Percentiles rank a stretch among this genome's conserved stretches.
These are phyloP conservation scores for Tetrapisispora taiwanensis DNA, from an alignment of 805 yeast genomes.

Conservation along the genomic window DNA sequence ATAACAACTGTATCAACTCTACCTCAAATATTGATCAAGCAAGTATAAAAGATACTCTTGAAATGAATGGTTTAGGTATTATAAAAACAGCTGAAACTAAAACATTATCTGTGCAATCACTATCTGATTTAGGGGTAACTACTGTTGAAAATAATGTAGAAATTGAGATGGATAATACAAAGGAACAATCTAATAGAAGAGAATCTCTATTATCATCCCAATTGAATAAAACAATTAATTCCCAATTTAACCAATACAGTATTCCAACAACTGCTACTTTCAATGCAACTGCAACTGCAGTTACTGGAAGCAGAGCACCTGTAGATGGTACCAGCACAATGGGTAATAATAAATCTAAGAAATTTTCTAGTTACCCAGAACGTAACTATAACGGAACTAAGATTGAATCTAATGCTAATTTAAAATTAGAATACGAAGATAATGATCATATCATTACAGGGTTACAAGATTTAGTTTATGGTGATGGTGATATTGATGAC, in stretches of 20 bases:
- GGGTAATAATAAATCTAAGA: no score
- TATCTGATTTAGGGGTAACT: background rate
- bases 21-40: background rate
- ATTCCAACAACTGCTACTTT: conserved; percentile 13
- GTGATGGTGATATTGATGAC: conserved; percentile 24
- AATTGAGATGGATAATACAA: background rate
- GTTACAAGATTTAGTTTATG: conserved; percentile 26
- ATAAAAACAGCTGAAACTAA: background rate
- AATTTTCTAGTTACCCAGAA: no score
- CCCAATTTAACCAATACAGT: conserved; percentile 6
- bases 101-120: background rate
- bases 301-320: background rate
- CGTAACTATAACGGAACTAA: background rate
- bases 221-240: background rate
- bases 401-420: conserved; percentile 6
- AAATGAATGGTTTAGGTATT: background rate
- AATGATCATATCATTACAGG: conserved; percentile 25
- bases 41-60: background rate
- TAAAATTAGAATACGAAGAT: conserved; percentile 23
- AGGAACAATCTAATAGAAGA: background rate
- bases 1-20: background rate
- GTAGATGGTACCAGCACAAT: background rate
- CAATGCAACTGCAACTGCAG: conserved; percentile 10
- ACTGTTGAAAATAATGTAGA: background rate
- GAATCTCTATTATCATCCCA: background rate